Conservation (phyloP, 1,284 basidiomycete species). For the Malassezia vespertilionis region DNA sequence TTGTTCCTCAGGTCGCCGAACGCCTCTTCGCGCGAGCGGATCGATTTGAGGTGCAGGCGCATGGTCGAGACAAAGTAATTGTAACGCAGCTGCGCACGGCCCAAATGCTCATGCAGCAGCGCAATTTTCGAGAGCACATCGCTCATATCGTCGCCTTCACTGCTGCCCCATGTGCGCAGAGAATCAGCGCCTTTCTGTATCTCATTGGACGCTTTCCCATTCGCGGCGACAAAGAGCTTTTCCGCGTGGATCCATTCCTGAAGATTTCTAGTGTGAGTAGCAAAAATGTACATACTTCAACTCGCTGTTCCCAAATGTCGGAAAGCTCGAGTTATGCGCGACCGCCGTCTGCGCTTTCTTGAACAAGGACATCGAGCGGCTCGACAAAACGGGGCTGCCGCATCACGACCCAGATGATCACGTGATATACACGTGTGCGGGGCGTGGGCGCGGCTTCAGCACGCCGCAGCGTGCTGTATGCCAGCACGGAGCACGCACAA, state of each 20-base stretch:
- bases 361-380: constrained; percentile 32
- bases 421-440: background rate
- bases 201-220: constrained; percentile 58
- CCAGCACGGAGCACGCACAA: constrained; percentile 33
- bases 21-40: constrained; percentile 72
- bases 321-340: constrained; percentile 66
- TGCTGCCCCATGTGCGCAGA: constrained; percentile 64
- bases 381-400: background rate
- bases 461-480: background rate
- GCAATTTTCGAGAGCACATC: constrained; percentile 67
- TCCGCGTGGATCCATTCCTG: constrained; percentile 82
- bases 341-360: constrained; percentile 50
- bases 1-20: constrained; percentile 66
- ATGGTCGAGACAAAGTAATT: constrained; percentile 64
- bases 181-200: constrained; percentile 64
- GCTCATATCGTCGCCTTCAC: constrained; percentile 79
- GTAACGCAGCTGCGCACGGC: constrained; percentile 61
- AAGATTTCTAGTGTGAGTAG: constrained; percentile 47
- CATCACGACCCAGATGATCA: background rate
- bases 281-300: constrained; percentile 51
- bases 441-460: background rate
- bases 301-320: constrained; percentile 69
- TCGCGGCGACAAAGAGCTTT: constrained; percentile 68
- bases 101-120: constrained; percentile 61
- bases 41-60: constrained; percentile 55